Evolutionary conservation across 495 filamentous ascomycete species (phyloP).

Genomic region (Sphaerosporella brunnea): DNA sequence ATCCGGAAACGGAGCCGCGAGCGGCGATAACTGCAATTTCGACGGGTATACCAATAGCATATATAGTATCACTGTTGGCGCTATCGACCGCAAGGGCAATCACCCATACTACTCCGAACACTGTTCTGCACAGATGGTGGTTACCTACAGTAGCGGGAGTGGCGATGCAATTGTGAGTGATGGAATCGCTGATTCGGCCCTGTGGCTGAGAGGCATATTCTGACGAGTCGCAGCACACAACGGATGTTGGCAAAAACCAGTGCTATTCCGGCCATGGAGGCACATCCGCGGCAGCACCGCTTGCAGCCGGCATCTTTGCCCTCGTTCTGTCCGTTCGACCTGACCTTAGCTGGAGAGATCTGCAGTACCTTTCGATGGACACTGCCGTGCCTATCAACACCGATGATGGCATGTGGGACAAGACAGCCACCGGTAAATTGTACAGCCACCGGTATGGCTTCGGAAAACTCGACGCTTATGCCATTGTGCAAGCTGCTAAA

Average conservation of each 20-base stretch:
- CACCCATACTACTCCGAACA: conserved; percentile 91
- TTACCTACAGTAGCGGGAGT: conserved; percentile 86
- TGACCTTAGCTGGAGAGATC: conserved; percentile 79
- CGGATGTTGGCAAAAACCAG: conserved; percentile 68
- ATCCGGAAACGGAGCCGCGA: conserved; percentile 78
- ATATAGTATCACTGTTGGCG: conserved; percentile 92
- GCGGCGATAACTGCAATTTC: conserved; percentile 94
- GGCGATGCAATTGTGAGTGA: conserved; percentile 54
- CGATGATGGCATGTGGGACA: conserved; percentile 62
- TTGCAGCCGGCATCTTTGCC: conserved; percentile 83
- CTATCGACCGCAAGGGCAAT: conserved; percentile 64
- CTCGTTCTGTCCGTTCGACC: conserved; percentile 75
- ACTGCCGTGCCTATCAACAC: conserved; percentile 67
- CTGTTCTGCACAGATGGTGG: conserved; percentile 85
- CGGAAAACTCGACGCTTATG: conserved; percentile 78
- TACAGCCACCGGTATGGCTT: conserved; percentile 92
- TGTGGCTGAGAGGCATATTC: background rate
- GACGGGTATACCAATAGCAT: conserved; percentile 99
- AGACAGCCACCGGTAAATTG: conserved; percentile 57
- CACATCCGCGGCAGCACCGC: conserved; percentile 88
- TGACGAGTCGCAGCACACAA: conserved; percentile 46
- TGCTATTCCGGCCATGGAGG: conserved; percentile 72
- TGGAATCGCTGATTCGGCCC: too few relatives aligned
- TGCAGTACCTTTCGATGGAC: conserved; percentile 77
- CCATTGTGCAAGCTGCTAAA: conserved; percentile 71